These are phyloP conservation scores for Bidens hawaiensis DNA, from an alignment of 140 eudicot species.

Conservation along the genomic window DNA sequence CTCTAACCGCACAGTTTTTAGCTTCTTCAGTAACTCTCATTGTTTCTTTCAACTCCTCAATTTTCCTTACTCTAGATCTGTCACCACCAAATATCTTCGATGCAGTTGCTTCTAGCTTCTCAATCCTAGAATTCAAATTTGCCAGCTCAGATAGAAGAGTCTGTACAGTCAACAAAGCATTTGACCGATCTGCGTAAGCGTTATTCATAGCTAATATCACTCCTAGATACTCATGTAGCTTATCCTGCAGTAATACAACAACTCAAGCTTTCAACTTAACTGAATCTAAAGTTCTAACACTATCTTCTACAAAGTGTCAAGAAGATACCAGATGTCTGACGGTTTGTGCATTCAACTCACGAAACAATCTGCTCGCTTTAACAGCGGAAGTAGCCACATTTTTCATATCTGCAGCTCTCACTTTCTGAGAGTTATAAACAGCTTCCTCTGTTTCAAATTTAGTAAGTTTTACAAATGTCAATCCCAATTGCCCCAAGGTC, in stretches of 20 bases:
- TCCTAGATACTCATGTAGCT: constrained; percentile 97
- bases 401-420: constrained; percentile 83
- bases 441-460: constrained; percentile 91
- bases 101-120: constrained; percentile 91
- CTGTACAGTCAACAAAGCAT: constrained; percentile 89
- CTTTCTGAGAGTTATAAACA: constrained; percentile 59
- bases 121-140: constrained; percentile 62
- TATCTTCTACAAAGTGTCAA: constrained; percentile 12
- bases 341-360: constrained; percentile 81
- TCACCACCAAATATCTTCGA: constrained; percentile 98
- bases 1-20: constrained; percentile 68
- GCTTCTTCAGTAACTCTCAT: constrained; percentile 80
- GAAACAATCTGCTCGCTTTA: constrained; percentile 86
- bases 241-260: constrained; percentile 57
- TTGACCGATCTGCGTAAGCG: constrained; percentile 90
- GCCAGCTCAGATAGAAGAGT: constrained; percentile 82
- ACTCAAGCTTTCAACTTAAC: not conserved
- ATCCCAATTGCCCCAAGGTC: constrained; percentile 89
- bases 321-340: constrained; percentile 76
- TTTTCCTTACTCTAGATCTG: constrained; percentile 71
- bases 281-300: not conserved
- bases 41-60: constrained; percentile 84
- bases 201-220: constrained; percentile 84
- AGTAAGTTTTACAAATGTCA: constrained; percentile 85
- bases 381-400: constrained; percentile 96